phyloP scores from a whole-genome alignment of 2,329 filamentous ascomycete genomes.

The Tothia fuscella region DNA sequence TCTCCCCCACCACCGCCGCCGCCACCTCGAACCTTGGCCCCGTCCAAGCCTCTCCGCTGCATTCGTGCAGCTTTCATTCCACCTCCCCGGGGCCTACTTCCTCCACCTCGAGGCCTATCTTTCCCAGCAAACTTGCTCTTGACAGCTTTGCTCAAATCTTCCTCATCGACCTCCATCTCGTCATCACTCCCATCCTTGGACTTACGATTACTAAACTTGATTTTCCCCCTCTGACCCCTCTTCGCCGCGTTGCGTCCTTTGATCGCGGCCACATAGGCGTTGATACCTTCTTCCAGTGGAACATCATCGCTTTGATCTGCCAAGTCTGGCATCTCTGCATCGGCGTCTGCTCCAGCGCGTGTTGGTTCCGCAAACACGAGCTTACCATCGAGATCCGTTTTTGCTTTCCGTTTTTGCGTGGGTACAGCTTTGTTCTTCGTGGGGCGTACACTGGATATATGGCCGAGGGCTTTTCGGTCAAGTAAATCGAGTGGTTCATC shows the following conservation, averaged over 20 bases:
- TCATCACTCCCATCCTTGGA: conserved; percentile 27
- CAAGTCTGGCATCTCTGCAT: conserved; percentile 48
- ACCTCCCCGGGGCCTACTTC: conserved; percentile 5
- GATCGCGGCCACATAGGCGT: conserved; percentile 50
- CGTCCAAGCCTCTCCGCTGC: conserved; percentile 12
- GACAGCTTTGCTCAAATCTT: conserved; percentile 8
- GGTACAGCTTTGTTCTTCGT: conserved; percentile 45
- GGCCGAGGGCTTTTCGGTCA: conserved; percentile 76
- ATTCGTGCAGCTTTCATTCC: conserved; percentile 9
- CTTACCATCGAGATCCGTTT: conserved; percentile 66
- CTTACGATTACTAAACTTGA: conserved; percentile 46
- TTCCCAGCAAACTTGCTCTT: neutral
- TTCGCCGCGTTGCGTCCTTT: conserved; percentile 46
- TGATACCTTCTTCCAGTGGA: conserved; percentile 40
- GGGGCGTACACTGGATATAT: conserved; percentile 86
- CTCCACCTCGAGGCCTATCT: conserved; percentile 4
- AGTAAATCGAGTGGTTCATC: conserved; percentile 92
- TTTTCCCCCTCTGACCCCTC: conserved; percentile 45
- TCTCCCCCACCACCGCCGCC: neutral
- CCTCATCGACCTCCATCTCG: conserved; percentile 28
- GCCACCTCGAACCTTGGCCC: conserved; percentile 5
- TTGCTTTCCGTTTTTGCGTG: conserved; percentile 44
- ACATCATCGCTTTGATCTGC: conserved; percentile 34
- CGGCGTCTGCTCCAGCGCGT: conserved; percentile 33
- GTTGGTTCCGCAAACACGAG: conserved; percentile 55